A percentile compares a stretch with the other conserved stretches of the same genome.
These are phyloP conservation scores for Fusarium cyanostomum DNA, from an alignment of 2,329 filamentous ascomycete genomes.

Conservation along the genomic window DNA sequence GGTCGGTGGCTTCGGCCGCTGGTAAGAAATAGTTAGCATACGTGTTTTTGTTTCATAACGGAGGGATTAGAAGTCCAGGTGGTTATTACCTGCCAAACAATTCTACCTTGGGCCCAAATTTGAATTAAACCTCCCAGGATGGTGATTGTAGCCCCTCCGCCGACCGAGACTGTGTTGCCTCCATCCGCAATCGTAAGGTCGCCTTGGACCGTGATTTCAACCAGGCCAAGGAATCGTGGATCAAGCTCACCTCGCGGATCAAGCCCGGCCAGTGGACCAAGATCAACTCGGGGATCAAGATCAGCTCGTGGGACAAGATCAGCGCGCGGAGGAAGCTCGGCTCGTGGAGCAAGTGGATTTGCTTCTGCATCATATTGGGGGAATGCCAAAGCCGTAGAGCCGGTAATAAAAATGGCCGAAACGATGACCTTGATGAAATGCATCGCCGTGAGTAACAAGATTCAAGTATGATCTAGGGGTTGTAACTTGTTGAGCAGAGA, in stretches of 20 bases:
- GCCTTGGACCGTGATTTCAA: too few relatives aligned
- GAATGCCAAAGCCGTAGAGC: not conserved
- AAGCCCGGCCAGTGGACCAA: not conserved
- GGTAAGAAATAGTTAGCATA: too few relatives aligned
- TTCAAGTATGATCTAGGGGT: not conserved
- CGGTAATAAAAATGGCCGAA: not conserved
- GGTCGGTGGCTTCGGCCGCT: too few relatives aligned
- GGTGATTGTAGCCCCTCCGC: too few relatives aligned
- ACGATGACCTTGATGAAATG: not conserved
- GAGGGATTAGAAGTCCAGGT: too few relatives aligned
- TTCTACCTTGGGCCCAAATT: too few relatives aligned
- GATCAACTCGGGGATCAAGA: not conserved
- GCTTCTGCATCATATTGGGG: not conserved
- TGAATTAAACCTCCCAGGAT: too few relatives aligned
- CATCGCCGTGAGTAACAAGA: not conserved
- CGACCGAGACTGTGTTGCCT: too few relatives aligned
- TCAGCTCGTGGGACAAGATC: not conserved
- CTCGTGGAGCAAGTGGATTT: not conserved
- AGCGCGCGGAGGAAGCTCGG: not conserved
- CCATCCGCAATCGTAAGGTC: too few relatives aligned
- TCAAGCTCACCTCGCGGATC: not conserved
- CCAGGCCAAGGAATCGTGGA: too few relatives aligned
- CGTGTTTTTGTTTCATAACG: too few relatives aligned
- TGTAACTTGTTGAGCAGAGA: not conserved
- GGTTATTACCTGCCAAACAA: too few relatives aligned